These are phyloP conservation scores for Stygiomarasmius scandens DNA, from an alignment of 1,284 basidiomycete species.

Conservation along the genomic window DNA sequence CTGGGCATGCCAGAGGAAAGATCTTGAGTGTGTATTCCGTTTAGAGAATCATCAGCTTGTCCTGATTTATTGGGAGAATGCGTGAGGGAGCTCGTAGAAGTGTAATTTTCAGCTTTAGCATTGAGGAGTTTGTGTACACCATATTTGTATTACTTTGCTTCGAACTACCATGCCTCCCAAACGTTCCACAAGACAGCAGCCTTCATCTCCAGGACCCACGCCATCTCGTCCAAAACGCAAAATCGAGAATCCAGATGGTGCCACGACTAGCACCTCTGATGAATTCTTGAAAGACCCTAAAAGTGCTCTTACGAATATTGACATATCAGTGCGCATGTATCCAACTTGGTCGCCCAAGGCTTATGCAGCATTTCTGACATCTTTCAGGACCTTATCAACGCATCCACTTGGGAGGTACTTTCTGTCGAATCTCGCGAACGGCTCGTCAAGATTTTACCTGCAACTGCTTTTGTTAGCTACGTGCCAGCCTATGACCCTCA, in stretches of 20 bases:
- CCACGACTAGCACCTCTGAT: constrained; percentile 1
- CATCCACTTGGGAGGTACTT: constrained; percentile 50
- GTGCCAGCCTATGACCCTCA: constrained; percentile 36
- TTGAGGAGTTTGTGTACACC: no score
- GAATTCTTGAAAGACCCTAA: constrained; percentile 50
- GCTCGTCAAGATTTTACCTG: constrained; percentile 49
- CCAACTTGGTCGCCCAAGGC: background rate
- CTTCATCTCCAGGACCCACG: background rate
- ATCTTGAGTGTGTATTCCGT: no score
- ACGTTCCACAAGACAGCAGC: background rate
- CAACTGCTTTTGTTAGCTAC: constrained; percentile 49
- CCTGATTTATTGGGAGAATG: no score
- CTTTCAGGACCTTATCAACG: constrained; percentile 53
- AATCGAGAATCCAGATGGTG: constrained; percentile 18
- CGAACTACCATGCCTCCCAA: no score
- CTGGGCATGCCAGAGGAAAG: no score
- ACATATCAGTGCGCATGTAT: constrained; percentile 52
- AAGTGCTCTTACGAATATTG: constrained; percentile 51
- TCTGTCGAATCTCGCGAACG: constrained; percentile 44
- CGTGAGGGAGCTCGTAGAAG: no score
- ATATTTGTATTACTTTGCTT: no score
- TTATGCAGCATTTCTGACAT: background rate
- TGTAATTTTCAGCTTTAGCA: no score
- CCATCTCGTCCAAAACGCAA: constrained; percentile 31
- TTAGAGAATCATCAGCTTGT: no score